Base-by-base conservation (phyloP, 352 stramenopile genomes). In the Thalassiosira hispida region DNA sequence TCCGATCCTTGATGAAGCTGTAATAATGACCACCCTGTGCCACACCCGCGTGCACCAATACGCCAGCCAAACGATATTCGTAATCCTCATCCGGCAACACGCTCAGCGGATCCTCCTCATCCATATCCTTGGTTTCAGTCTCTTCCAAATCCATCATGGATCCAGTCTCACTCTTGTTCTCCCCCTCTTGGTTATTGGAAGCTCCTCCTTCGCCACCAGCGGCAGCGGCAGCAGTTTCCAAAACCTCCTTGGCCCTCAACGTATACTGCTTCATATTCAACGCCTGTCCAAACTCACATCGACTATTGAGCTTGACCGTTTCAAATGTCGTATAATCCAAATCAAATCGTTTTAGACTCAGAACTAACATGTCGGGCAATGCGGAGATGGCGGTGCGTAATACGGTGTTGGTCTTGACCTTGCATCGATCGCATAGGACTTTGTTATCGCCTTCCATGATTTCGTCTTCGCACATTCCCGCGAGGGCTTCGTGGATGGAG, bases 371-470 rank as follows among this genome's bases (percentile, higher is more conserved):
- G 73, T 99, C 98, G 0, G 98, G 97, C 14, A 99, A 83, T 16
- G 90, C 89, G 2, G 95, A 97, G 72, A 99, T 97, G 67, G 96
- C 98, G 9, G 96, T 99, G 56, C 96, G 87, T 25, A 97, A 89
- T 7, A 98, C 92, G 16, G 96, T 98, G 73, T 98, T 97, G 63
- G 98, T 99, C 73, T 99, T 99, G 12, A 96, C 97, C 29, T 95
- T 96, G 85, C 97, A 99, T 1, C 95, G 83, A 72, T 99, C 97
- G 73, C 97, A 99, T 59, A 87, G 86, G 33, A 96, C 92, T 85
- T 99, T 98, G 86, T 99, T 99, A 83, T 98, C 97, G 8, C 97
- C 97, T 76, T 98, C 96, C 97, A 99, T 99, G n/a, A 99, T 93
- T 84, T 99, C 98, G 20, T 96, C 96, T 87, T 99, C 96, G n/a